Percentiles rank a stretch among this genome's conserved stretches.
Conservation (phyloP, 345 rosid species). For the Citrus sp. region DNA sequence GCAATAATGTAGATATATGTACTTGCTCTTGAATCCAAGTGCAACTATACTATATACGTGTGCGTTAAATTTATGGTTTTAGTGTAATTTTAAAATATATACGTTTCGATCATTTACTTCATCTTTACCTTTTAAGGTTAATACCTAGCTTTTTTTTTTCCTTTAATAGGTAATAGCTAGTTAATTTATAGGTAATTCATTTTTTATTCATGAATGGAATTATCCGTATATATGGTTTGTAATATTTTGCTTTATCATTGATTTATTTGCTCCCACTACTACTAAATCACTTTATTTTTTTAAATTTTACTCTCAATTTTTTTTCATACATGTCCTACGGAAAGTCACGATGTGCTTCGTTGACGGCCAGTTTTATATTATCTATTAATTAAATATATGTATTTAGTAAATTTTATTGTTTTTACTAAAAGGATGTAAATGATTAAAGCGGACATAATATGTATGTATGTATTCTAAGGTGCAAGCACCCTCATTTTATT, state of each 20-base stretch:
- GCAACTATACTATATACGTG: not conserved
- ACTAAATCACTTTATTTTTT: no score
- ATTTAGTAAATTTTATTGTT: no score
- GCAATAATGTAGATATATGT: not conserved
- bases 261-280: not conserved
- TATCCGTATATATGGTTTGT: not conserved
- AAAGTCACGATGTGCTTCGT: no score
- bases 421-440: no score
- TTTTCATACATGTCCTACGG: not conserved
- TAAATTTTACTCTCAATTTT: no score
- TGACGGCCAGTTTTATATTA: no score
- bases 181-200: not conserved
- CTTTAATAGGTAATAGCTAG: not conserved
- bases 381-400: no score
- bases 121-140: not conserved
- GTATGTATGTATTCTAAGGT: no score
- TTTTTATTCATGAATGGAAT: not conserved
- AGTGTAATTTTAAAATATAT: not conserved
- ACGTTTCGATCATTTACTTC: not conserved
- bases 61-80: not conserved
- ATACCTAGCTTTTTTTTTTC: no score
- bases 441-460: no score
- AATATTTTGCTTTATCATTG: no score
- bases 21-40: not conserved
- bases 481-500: no score